Evolutionary conservation across 2,329 filamentous ascomycete genomes (phyloP), one percentile per base, ranked within the genome.

Genomic region (Xylaria arbuscula): DNA sequence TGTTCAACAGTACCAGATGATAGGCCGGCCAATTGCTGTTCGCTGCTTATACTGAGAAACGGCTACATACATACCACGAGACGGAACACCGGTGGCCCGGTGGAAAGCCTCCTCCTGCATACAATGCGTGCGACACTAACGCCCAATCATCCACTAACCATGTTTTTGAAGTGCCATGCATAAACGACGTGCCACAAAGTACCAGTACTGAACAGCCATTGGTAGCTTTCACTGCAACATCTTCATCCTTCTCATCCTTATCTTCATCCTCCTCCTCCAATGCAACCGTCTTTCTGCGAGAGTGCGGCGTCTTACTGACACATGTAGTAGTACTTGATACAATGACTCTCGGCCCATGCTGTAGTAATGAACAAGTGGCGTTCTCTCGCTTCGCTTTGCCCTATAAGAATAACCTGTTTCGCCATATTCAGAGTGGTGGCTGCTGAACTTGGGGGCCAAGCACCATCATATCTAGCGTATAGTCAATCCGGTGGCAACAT

Each of bases 161-260:
- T 67, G 64, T 28, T 40, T 15, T 28, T 28, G 28, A 67, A 67
- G 64, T 64, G 60, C 64, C 64, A 64, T 66, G 53, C 66, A 68
- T 63, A 54, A 58, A 50, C 57, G 24, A 2, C 13, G 42, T 62
- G 32, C 45, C 51, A 68, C 66, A 24, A 56, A 24, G 22, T 13
- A 17, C 38, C 38, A 42, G 38, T 42, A 42, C n/a, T 28, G 28
- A 28, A 28, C 45, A 48, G 60, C 19, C 38, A 50, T 64, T 55
- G 54, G 61, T 47, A 62, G 53, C 47, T 38, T 66, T 54, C 24
- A 32, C 42, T 57, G 62, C 58, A 40, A 59, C 22, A 40, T 22
- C 28, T 28, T 28, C 28, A 28, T 28, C 28, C 28, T 28, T 28
- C 28, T 5, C 28, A 28, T 28, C 28, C 28, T 28, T 28, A 28